Percentiles rank a stretch among this genome's conserved stretches.
These are phyloP conservation scores for Pseudognaphalium luteoalbum DNA, from an alignment of 129 eudicot genomes.

Conservation along the genomic window DNA sequence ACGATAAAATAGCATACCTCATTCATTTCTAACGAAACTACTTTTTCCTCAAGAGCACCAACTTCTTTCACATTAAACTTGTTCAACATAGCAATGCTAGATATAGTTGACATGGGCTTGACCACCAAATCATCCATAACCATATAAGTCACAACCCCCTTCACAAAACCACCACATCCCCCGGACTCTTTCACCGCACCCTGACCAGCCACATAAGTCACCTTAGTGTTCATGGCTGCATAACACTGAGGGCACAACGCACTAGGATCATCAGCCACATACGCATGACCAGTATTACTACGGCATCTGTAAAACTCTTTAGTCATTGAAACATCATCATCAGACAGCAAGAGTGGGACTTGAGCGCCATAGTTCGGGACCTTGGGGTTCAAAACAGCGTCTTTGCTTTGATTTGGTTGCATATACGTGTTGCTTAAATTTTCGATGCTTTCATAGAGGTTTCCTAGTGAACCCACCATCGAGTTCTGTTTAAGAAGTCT, in stretches of 20 bases:
- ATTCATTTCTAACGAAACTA: constrained; percentile 38
- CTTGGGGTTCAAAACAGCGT: constrained; percentile 36
- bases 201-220: constrained; percentile 8
- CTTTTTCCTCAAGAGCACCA: constrained; percentile 40
- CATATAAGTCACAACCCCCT: constrained; percentile 59
- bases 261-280: constrained; percentile 25
- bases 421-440: constrained; percentile 23
- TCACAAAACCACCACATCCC: constrained; percentile 48
- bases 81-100: constrained; percentile 41
- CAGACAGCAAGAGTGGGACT: constrained; percentile 24
- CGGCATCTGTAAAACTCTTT: constrained; percentile 26
- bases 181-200: not conserved
- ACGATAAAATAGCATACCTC: constrained; percentile 33
- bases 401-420: constrained; percentile 23
- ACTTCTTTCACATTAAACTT: constrained; percentile 45
- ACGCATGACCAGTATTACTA: not conserved
- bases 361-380: not conserved
- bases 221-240: not conserved
- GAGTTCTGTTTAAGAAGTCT: constrained; percentile 28
- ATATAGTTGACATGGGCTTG: constrained; percentile 55
- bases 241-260: constrained; percentile 30
- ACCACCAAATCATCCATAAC: constrained; percentile 59
- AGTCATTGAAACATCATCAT: not conserved
- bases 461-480: constrained; percentile 39
- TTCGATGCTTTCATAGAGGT: constrained; percentile 36